Conservation (phyloP, 1,284 basidiomycete species). For the Microbotryum silenes-acaulis region DNA sequence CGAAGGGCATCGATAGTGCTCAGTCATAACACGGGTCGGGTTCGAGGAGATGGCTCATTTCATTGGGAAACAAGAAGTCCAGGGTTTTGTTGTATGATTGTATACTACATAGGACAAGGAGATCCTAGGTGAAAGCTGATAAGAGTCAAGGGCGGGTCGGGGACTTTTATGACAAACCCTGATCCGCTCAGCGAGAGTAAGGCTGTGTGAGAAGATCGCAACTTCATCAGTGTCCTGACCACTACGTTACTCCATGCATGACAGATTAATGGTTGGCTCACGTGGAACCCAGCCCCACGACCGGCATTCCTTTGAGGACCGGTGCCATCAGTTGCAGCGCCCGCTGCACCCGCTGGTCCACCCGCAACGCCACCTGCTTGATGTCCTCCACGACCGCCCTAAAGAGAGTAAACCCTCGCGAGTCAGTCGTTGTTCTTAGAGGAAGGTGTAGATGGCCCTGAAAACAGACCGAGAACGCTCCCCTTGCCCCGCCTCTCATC, state of each 20-base stretch:
- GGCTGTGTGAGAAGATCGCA: conserved; percentile 10
- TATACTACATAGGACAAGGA: too few species aligned
- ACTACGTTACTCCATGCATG: too few species aligned
- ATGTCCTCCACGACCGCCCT: conserved; percentile 24
- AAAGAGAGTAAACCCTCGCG: neutral
- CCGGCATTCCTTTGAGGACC: conserved; percentile 23
- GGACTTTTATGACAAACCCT: too few species aligned
- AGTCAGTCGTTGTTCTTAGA: too few species aligned
- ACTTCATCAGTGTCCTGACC: too few species aligned
- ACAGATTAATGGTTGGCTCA: neutral
- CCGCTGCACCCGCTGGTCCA: conserved; percentile 4
- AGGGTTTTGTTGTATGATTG: too few species aligned
- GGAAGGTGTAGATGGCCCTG: neutral
- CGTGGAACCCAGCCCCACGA: conserved; percentile 21
- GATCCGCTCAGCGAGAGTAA: conserved; percentile 20
- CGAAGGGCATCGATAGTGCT: too few species aligned
- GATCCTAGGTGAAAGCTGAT: too few species aligned
- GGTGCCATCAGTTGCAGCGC: conserved; percentile 5
- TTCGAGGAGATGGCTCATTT: too few species aligned
- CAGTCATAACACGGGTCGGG: too few species aligned
- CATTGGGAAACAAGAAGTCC: too few species aligned
- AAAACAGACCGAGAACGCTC: neutral
- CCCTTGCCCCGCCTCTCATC: conserved; percentile 44
- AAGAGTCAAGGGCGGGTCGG: too few species aligned
- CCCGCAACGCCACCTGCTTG: neutral